A percentile compares a stretch with the other conserved stretches of the same genome.
Evolutionary conservation across 2,329 filamentous ascomycete genomes (phyloP).

Genomic region (Neofusicoccum umdonicola): DNA sequence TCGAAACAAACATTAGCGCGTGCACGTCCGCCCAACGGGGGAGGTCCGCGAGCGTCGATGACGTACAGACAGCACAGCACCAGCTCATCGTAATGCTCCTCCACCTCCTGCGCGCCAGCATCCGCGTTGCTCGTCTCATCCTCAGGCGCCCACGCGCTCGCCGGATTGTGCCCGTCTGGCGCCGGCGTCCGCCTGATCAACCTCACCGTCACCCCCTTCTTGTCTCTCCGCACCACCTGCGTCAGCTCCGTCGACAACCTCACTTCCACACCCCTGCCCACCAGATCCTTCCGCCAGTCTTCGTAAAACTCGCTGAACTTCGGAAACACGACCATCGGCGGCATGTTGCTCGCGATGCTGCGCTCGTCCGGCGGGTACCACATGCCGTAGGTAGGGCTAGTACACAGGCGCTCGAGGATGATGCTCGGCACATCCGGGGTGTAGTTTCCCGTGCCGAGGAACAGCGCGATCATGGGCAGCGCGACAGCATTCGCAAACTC

Average conservation of each 20-base stretch:
- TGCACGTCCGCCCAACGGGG: background rate
- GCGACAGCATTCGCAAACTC: constrained; percentile 72
- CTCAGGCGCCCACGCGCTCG: constrained; percentile 43
- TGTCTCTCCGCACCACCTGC: constrained; percentile 51
- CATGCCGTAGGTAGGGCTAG: constrained; percentile 58
- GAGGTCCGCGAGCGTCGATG: constrained; percentile 11
- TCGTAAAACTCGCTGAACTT: constrained; percentile 62
- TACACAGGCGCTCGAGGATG: constrained; percentile 56
- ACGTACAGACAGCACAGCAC: constrained; percentile 59
- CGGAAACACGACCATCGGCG: constrained; percentile 61
- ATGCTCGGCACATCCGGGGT: constrained; percentile 69
- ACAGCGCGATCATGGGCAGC: constrained; percentile 69
- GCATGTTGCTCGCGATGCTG: constrained; percentile 51
- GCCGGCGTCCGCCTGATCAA: constrained; percentile 44
- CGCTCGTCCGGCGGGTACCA: constrained; percentile 54
- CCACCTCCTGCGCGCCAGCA: constrained; percentile 40
- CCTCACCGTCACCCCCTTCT: constrained; percentile 52
- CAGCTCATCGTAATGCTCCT: constrained; percentile 62
- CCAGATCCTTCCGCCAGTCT: constrained; percentile 56
- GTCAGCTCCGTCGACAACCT: constrained; percentile 58
- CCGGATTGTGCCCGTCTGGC: constrained; percentile 44
- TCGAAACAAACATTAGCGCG: background rate
- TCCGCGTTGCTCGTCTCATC: constrained; percentile 38
- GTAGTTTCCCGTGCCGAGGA: constrained; percentile 73
- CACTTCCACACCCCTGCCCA: constrained; percentile 56